Base-by-base conservation (phyloP, 306 rosid genomes). In the Quillaja saponaria region DNA sequence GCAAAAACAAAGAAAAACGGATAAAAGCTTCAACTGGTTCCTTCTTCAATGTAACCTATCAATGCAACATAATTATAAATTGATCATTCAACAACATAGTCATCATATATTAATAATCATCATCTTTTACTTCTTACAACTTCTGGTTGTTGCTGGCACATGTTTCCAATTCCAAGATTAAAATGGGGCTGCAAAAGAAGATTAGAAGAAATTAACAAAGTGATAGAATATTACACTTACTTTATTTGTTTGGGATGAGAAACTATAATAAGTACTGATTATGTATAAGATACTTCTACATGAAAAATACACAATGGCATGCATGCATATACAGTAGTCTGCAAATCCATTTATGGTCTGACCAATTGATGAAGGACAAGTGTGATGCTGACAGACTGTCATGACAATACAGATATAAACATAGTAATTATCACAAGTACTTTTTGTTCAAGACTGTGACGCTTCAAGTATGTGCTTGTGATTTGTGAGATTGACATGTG, bases 91-190 rank as follows among this genome's bases (percentile, higher is more conserved):
- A 79, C 80, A 75, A 42, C 86, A 71, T 56, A 14, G 77, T 86
- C 87, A 90, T 86, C 58, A 90, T 86, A 72, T 54, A 82, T 67
- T 86, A 84, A 90, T 90, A 74, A 90, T 90, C 91, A 84, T 77
- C 90, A 69, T 84, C 95, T 80, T 82, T 84, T 76, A 35, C 80
- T 64, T 47, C 83, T 82, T 82, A 74, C 94, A 73, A 38, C 64
- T 78, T 73, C 87, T 76, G 81, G 19, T 34, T 57, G 54, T 70
- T 78, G 79, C 86, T 75, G 85, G 19, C 82, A 80, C 87, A 80
- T 78, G 80, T 86, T 68, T 58, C 76, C 79, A 68, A 57, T 78
- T 80, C 77, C 84, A 65, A 69, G 45, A 59, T 69, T 71, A 15
- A 49, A 38, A 3, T 21, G 42, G 12, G n/a, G 34, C 7, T 13